Base-by-base conservation (phyloP, 306 rosid genomes). In the Vigna hirtella region DNA sequence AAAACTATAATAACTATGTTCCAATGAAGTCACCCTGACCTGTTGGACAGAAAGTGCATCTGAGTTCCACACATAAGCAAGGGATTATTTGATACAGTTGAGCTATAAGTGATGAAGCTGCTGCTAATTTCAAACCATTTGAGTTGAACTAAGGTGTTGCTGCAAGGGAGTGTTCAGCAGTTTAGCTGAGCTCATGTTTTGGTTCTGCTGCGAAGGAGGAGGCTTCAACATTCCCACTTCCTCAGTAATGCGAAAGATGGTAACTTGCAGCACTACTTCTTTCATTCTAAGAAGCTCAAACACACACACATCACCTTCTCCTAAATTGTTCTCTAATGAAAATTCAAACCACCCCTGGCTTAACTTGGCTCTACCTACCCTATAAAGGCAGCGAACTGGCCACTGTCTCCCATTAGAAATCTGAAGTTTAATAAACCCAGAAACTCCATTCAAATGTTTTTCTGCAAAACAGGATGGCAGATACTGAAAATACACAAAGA, bases 291-390 rank as follows among this genome's bases (percentile, higher is more conserved):
- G 88, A 74, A 91, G 79, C 86, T 96, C 99, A 43, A 96, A 96
- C 70, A 95, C 93, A 71, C 99, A 96, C 24, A 96, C 99, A 38
- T 96, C 99, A 3, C 99, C 99, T 88, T 96, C 99, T 17, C 93
- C 98, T 83, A 93, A 79, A 82, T 89, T 88, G 81, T 93, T 96
- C 85, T 96, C 99, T 71, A 86, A 14, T 0, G 94, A 53, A 79
- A 96, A 96, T 63, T 96, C 99, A 49, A 85, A 96, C 99, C 99
- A 96, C 17, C 99, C 99, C 64, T 93, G 98, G 85, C 98, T 96
- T 78, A 96, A 81, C 87, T 96, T 96, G 9, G 99, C 97, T 80
- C 96, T 88, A 63, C 98, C 99, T 50, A 89, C 88, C 82, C 81
- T 88, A 69, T 90, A 91, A 81, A 96, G 97, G 83, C 99, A 96